These are phyloP conservation scores for Mallotus japonicus DNA, from an alignment of 441 rosid genomes.

Conservation along the genomic window DNA sequence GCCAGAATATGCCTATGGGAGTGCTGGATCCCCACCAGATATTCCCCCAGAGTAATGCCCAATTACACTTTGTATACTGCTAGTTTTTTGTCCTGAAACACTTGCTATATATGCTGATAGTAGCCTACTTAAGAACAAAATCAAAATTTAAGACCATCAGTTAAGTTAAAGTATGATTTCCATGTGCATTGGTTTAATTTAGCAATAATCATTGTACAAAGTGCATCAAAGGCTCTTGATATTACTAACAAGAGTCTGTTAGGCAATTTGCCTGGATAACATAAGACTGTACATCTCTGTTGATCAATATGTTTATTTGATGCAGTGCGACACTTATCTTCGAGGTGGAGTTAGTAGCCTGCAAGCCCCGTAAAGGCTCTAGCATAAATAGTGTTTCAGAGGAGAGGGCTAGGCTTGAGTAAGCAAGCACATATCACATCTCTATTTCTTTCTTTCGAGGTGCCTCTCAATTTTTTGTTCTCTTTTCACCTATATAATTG, in stretches of 20 bases:
- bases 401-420: constrained; percentile 95
- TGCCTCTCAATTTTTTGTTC: neutral
- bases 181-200: neutral
- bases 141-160: neutral
- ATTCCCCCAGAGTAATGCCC: constrained; percentile 71
- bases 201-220: neutral
- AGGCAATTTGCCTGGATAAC: neutral
- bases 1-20: constrained; percentile 90
- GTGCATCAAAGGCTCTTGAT: neutral
- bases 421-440: constrained; percentile 25
- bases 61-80: neutral
- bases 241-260: neutral
- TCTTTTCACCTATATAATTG: neutral
- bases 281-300: neutral
- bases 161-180: neutral
- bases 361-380: constrained; percentile 80
- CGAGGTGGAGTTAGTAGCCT: constrained; percentile 80
- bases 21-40: constrained; percentile 86
- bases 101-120: neutral
- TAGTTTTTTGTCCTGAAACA: neutral
- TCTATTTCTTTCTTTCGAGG: neutral
- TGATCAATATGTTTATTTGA: constrained; percentile 14
- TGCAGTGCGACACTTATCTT: constrained; percentile 85
- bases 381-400: constrained; percentile 66
- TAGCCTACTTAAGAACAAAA: neutral